Base-by-base conservation (phyloP, 2,329 filamentous ascomycete species). In the Alternaria sp. region DNA sequence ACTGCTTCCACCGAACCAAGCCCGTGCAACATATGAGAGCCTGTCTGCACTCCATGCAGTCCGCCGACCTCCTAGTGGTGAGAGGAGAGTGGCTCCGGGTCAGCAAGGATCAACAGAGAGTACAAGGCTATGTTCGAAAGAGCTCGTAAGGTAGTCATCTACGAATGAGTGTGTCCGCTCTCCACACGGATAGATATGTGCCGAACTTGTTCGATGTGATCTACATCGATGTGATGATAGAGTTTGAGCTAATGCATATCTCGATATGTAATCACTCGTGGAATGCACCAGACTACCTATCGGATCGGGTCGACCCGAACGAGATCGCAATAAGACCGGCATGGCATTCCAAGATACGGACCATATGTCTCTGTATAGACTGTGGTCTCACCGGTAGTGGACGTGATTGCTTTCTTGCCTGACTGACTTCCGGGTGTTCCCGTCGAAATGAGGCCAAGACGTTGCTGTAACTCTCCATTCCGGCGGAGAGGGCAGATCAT, bases 401-500 rank as follows among this genome's bases (percentile, higher is more conserved):
- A 40, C 32, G 15, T 23, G 19, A 40, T 25, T 6, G 13, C 30
- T 52, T 40, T 15, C 30, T 52, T 52, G n/a, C 19, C 9, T 9
- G 9, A 40, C 17, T 36, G 49, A 25, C 36, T 52, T 32, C 5
- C 57, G 49, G 40, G 54, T 54, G 49, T 26, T 46, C 40, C 57
- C 49, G 36, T 45, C 40, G 11, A 54, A 11, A 46, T 59, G 32
- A 54, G 12, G 25, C 50, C 51, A 64, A 58, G 36, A 50, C 19
- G 46, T 44, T 54, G 32, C 40, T 30, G 54, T 26, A 47, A 57
- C 43, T 30, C 25, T 26, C 15, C 17, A 23, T 26, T 25, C 61
- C 54, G 46, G 61, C 45, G 54, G 54, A 64, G 25, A 57, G 62
- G 57, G 64, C 51, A 30, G 62, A 67, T 68, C 60, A 64, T 62